Percentiles rank a stretch among this genome's conserved stretches.
Conservation (phyloP, 176 grass and related monocot species). For the Avena eriantha region DNA sequence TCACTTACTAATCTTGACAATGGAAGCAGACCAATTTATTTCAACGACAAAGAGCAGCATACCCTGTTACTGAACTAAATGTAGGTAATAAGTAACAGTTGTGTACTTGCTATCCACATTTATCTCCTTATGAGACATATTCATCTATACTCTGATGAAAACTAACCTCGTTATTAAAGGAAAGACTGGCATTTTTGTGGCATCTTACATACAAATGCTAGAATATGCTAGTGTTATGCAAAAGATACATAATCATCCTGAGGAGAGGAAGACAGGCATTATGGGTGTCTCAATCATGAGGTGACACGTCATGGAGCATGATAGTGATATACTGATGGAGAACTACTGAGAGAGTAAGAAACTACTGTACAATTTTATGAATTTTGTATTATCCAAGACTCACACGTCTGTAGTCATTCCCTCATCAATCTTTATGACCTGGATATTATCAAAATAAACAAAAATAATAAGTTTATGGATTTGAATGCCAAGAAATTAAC, state of each 20-base stretch:
- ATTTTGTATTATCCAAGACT: conserved; percentile 52
- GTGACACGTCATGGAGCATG: conserved; percentile 4
- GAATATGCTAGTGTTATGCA: background rate
- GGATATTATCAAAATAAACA: conserved; percentile 52
- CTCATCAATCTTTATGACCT: conserved; percentile 98
- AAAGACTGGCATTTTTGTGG: conserved; percentile 8
- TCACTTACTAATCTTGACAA: background rate
- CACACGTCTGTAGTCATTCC: conserved; percentile 95
- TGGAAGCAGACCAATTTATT: background rate
- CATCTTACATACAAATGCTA: background rate
- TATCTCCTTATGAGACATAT: too few relatives aligned
- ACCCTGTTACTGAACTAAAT: background rate
- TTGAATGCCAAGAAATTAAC: conserved; percentile 21
- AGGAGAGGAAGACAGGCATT: background rate
- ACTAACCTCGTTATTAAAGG: background rate
- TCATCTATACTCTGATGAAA: too few relatives aligned
- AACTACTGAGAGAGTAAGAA: conserved; percentile 25
- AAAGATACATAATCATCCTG: conserved; percentile 10
- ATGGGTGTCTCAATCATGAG: conserved; percentile 20
- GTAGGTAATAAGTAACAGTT: conserved; percentile 1
- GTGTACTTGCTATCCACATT: background rate
- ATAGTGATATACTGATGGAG: conserved; percentile 15
- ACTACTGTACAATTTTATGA: conserved; percentile 21
- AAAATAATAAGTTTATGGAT: conserved; percentile 44
- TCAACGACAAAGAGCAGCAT: background rate